A percentile compares a stretch with the other conserved stretches of the same genome.
These are phyloP conservation scores for Rhynchospora tenuis DNA, from an alignment of 176 grass and related monocot genomes.

Conservation along the genomic window DNA sequence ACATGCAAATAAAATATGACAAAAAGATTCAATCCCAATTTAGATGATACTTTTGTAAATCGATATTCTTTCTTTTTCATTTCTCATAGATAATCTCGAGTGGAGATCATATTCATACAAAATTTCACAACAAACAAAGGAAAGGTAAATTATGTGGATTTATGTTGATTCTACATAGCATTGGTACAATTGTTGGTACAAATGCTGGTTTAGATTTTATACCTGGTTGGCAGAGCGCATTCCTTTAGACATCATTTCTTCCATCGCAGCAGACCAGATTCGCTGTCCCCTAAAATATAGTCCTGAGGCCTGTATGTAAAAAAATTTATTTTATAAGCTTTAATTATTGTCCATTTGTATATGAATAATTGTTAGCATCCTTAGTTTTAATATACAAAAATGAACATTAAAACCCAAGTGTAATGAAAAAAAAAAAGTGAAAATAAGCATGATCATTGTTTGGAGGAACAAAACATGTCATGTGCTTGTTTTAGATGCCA, in stretches of 20 bases:
- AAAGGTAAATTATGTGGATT: background rate
- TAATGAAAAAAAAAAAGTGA: background rate
- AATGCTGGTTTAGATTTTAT: background rate
- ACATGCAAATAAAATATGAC: conserved; percentile 4
- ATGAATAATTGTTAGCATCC: background rate
- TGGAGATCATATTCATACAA: background rate
- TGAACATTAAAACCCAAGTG: background rate
- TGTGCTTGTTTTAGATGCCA: conserved; percentile 16
- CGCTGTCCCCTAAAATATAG: conserved; percentile 81
- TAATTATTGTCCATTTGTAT: background rate
- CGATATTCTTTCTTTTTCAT: background rate
- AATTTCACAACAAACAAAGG: background rate
- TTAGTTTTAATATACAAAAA: background rate
- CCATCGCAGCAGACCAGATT: conserved; percentile 55
- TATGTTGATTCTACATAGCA: background rate
- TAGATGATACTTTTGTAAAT: background rate
- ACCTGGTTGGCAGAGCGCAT: conserved; percentile 50
- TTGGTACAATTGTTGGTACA: background rate
- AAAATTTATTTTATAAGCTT: background rate
- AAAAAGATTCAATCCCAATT: background rate
- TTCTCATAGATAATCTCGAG: background rate
- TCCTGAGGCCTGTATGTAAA: conserved; percentile 13
- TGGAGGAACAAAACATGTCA: conserved; percentile 8
- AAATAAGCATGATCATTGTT: background rate
- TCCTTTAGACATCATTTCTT: conserved; percentile 67